Evolutionary conservation across 2,329 filamentous ascomycete species (phyloP), one percentile per base, ranked within the genome.

Genomic region (Claviceps pazoutovae): DNA sequence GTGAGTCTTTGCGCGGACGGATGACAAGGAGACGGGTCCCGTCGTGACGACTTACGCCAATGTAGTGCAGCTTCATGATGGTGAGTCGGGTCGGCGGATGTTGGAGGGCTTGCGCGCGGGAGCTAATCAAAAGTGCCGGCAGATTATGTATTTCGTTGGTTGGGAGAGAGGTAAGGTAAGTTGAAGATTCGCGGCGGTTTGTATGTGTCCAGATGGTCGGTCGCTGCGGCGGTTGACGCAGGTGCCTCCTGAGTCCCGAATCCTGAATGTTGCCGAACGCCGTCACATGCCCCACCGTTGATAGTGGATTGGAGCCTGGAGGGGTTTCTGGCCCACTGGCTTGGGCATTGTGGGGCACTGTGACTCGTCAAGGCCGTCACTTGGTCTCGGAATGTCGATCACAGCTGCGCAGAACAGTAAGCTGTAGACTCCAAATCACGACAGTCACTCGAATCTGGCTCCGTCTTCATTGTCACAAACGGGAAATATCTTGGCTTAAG

Each of bases 11-110:
- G 30, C 44, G 52, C n/a, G 21, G 21, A 19, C 13, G 23, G 59
- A 34, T 34, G 56, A 48, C 54, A 56, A 55, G 37, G 51, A 54
- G 54, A 49, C 55, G 56, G 56, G 8, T 46, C 44, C n/a, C 19
- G 44, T 19, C 16, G 44, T 36, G n/a, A 23, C 82, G 57, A 36
- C 53, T 52, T 82, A 93, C 88, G 62, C 87, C 88, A 65, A 94
- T 88, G 71, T 93, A 93, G 69, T 86, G 78, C 68, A 93, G 73
- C 80, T 90, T 91, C 87, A 91, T 91, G 65, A 61, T 82, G 70
- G 56, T 50, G 38, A 48, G 34, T 43, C 34, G 49, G 16, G 5
- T 46, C 26, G 44, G 23, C 26, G 26, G 49, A 26, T n/a, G 9
- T 13, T 41, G 17, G 16, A 17, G 21, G 9, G n/a, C 13, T 16